Evolutionary conservation across 2,329 filamentous ascomycete species (phyloP), one percentile per base, ranked within the genome.

Genomic region (Trichoderma afroharzianum): DNA sequence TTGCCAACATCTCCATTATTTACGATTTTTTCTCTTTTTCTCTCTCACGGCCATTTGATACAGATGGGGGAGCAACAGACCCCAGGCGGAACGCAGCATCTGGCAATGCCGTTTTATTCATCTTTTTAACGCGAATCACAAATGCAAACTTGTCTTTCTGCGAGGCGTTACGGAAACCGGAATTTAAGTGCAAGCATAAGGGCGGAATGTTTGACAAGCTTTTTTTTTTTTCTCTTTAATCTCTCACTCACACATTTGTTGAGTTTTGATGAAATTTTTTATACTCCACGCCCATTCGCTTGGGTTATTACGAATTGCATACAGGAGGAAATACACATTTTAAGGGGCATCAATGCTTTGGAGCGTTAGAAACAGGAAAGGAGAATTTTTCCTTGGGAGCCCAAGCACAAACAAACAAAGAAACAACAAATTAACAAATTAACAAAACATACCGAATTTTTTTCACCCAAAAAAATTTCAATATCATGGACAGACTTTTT

Each of bases 51-150:
- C 71, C 61, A 59, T 63, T 66, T 47, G 58, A 59, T 66, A 50
- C 57, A 53, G 43, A 47, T 43, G 71, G 70, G 70, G 71, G n/a
- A 72, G 59, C 47, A 72, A 66, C 71, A 72, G 70, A 58, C 70
- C 70, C 70, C 64, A 43, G 57, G 50, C 61, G 57, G 55, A 36
- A 58, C 59, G 21, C 53, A 70, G 50, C 71, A 70, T 66, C 71
- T 62, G 71, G 70, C 30, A 72, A 57, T 57, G 59, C 57, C 61
- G 33, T 66, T 66, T 50, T 15, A n/a, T n/a, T 47, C 28, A 33
- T 26, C 15, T 12, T 6, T 59, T 59, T 68, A 1, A 59, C 33
- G 64, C 50, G 66, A 72, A 63, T 53, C 63, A 72, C 47, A 69
- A 50, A 50, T 36, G 59, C 47, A 55, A 55, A 67, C 36, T 59